Evolutionary conservation across 2,329 filamentous ascomycete species (phyloP).

Genomic region (Neospermospora avenae): DNA sequence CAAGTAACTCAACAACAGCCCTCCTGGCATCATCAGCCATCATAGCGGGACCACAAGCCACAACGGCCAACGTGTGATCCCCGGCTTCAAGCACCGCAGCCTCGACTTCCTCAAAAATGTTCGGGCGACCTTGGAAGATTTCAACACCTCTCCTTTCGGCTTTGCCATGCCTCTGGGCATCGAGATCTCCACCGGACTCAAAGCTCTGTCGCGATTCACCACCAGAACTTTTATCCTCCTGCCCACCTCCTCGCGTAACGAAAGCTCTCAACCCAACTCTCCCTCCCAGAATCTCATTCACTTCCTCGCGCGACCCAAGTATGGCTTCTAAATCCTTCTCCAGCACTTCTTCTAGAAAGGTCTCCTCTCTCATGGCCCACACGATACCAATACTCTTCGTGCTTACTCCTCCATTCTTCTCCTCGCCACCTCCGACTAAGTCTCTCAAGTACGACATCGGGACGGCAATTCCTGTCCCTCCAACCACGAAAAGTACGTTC

Average conservation of each 20-base stretch:
- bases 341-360: neutral
- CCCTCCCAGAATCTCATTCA: neutral
- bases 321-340: neutral
- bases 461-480: neutral
- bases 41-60: neutral
- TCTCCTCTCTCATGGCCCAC: neutral
- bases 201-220: neutral
- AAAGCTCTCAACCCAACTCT: neutral
- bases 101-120: neutral
- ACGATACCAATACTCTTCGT: neutral
- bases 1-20: neutral
- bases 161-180: neutral
- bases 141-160: neutral
- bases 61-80: neutral
- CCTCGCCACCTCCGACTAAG: neutral
- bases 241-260: neutral
- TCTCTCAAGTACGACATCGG: neutral
- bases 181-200: no score
- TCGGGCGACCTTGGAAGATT: neutral
- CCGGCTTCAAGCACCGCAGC: neutral
- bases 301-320: neutral
- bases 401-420: neutral
- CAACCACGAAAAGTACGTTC: neutral
- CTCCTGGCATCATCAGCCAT: neutral
- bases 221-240: neutral